phyloP scores from a whole-genome alignment of 1,284 basidiomycete species.

The Calocybe gambosa region DNA sequence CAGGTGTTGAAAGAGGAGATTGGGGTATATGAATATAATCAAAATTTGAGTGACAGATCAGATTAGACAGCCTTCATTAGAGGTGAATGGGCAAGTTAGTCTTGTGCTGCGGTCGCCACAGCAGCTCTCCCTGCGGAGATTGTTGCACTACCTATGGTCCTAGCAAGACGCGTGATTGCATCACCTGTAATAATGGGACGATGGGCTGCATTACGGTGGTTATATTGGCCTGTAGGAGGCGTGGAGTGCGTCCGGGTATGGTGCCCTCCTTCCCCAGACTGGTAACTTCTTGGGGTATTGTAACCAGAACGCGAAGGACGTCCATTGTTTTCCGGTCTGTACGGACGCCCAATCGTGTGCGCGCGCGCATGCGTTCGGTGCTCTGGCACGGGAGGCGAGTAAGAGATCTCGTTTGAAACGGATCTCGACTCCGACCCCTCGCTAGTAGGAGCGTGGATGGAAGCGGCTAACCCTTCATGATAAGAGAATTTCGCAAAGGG shows the following conservation, averaged over 20 bases:
- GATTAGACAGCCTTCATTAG: not conserved
- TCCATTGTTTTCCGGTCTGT: conserved; percentile 20
- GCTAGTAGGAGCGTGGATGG: conserved; percentile 40
- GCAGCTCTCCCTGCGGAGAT: conserved; percentile 14
- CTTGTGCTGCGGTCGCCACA: conserved; percentile 12
- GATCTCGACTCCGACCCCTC: conserved; percentile 24
- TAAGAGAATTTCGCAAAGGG: conserved; percentile 9
- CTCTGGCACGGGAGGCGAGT: conserved; percentile 18
- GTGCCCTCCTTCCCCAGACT: conserved; percentile 3
- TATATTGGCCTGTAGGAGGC: conserved; percentile 37
- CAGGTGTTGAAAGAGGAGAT: not conserved
- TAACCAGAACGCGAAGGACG: conserved; percentile 28
- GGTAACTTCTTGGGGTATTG: conserved; percentile 9
- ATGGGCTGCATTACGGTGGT: conserved; percentile 38
- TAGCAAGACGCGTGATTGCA: conserved; percentile 56
- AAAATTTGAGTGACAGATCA: not conserved
- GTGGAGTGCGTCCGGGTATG: conserved; percentile 36
- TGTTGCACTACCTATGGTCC: conserved; percentile 41
- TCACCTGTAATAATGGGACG: conserved; percentile 64
- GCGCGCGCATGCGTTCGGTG: conserved; percentile 42
- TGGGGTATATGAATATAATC: not conserved
- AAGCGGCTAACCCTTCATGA: conserved; percentile 28
- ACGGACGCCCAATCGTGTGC: conserved; percentile 43
- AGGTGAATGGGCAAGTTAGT: conserved; percentile 9
- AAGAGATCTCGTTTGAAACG: conserved; percentile 27